A percentile compares a stretch with the other conserved stretches of the same genome.
Evolutionary conservation across 345 rosid genomes (phyloP).

Genomic region (Noccaea caerulescens): DNA sequence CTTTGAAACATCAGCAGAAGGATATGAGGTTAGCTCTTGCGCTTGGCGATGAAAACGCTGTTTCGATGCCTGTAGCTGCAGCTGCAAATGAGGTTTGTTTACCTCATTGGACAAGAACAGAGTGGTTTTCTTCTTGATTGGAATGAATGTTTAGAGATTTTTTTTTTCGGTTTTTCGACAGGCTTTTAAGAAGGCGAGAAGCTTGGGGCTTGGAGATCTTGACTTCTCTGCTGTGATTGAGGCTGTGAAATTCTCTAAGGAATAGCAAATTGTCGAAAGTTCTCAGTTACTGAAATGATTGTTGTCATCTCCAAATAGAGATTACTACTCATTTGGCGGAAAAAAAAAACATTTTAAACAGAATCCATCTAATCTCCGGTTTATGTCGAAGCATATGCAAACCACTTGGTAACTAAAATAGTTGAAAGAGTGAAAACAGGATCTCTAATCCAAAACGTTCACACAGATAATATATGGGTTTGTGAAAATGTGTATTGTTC

Average conservation of each 20-base stretch:
- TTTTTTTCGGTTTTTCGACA: constrained; percentile 24
- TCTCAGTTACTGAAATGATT: constrained; percentile 22
- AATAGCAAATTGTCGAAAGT: constrained; percentile 21
- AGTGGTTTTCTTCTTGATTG: constrained; percentile 1
- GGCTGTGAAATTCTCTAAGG: constrained; percentile 54
- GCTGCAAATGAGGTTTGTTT: constrained; percentile 82
- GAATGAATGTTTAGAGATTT: not conserved
- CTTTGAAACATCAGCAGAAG: constrained; percentile 92
- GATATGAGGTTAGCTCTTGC: constrained; percentile 95
- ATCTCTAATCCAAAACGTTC: constrained; percentile 8
- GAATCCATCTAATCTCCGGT: not conserved
- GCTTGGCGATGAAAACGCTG: constrained; percentile 92
- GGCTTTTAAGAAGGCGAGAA: constrained; percentile 94
- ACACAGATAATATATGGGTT: not conserved
- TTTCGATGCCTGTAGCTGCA: constrained; percentile 93
- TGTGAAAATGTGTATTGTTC: too few species aligned
- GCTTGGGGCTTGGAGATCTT: constrained; percentile 81
- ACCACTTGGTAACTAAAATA: not conserved
- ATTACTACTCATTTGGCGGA: constrained; percentile 32
- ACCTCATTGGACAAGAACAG: not conserved
- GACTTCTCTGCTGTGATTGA: constrained; percentile 94
- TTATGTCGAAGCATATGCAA: not conserved
- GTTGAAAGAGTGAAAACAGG: not conserved
- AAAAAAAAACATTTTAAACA: constrained; percentile 23
- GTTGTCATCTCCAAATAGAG: constrained; percentile 21